A percentile compares a stretch with the other conserved stretches of the same genome.
phyloP scores from a whole-genome alignment of 805 yeast species.

The Hanseniaspora vineae region DNA sequence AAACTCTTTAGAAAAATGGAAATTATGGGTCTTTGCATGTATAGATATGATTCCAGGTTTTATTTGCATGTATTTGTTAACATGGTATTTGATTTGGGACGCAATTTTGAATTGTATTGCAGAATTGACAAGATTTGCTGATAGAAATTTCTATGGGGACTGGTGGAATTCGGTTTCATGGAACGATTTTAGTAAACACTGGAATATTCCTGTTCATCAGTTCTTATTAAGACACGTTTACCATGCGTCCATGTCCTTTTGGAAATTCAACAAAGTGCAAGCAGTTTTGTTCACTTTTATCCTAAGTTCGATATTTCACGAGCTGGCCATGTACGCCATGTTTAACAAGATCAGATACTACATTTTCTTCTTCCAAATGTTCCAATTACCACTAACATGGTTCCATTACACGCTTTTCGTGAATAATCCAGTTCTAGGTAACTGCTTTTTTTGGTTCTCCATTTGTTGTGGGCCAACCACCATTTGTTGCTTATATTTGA shows the following conservation, averaged over 20 bases:
- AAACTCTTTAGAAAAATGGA: constrained; percentile 10
- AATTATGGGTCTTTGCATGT: constrained; percentile 36
- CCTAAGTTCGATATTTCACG: constrained; percentile 76
- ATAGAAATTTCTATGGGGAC: constrained; percentile 84
- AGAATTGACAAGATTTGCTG: constrained; percentile 76
- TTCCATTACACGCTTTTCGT: constrained; percentile 46
- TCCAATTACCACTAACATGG: constrained; percentile 69
- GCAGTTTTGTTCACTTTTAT: constrained; percentile 75
- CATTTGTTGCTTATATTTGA: constrained; percentile 70
- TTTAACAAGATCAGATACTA: constrained; percentile 74
- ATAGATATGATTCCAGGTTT: constrained; percentile 72
- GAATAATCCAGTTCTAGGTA: constrained; percentile 51
- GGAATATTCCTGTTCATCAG: constrained; percentile 91
- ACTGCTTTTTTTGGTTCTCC: constrained; percentile 82
- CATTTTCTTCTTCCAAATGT: constrained; percentile 68
- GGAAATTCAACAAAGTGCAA: constrained; percentile 45
- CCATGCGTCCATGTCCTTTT: constrained; percentile 73
- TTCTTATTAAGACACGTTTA: constrained; percentile 88
- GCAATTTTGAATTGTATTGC: constrained; percentile 82
- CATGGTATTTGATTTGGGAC: constrained; percentile 91
- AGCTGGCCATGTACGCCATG: constrained; percentile 80
- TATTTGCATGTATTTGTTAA: constrained; percentile 57
- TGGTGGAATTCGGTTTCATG: constrained; percentile 97
- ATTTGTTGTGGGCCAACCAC: constrained; percentile 82
- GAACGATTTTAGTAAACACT: constrained; percentile 84